A percentile compares a stretch with the other conserved stretches of the same genome.
phyloP scores from a whole-genome alignment of 2,329 filamentous ascomycete species.

The Venturia pyrina region DNA sequence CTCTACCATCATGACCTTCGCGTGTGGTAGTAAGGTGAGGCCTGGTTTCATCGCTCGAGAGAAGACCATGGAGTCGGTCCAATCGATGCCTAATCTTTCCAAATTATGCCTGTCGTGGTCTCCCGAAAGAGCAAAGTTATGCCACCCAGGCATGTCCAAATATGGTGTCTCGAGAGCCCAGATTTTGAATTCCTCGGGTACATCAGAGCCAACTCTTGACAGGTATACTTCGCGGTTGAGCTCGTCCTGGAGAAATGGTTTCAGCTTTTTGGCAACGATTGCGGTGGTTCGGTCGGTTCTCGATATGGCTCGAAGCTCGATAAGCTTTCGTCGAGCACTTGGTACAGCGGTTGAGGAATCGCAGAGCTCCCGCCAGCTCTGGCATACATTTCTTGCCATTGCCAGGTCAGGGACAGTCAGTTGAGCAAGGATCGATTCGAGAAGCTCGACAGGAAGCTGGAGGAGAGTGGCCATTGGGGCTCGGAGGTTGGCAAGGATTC shows the following conservation, averaged over 20 bases:
- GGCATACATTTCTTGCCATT: slow-evolving; percentile 5
- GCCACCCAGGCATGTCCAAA: slow-evolving; percentile 5
- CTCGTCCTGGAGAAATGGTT: background rate
- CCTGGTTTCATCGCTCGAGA: slow-evolving; percentile 5
- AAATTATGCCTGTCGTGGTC: background rate
- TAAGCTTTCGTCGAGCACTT: background rate
- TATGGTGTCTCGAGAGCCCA: slow-evolving; percentile 4
- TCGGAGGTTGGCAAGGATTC: too few relatives aligned
- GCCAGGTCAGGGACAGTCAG: background rate
- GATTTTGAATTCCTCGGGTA: slow-evolving; percentile 1
- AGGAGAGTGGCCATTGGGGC: background rate
- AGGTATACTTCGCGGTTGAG: slow-evolving; percentile 5
- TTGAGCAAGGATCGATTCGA: slow-evolving; percentile 6
- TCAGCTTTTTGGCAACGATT: background rate
- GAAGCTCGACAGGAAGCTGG: slow-evolving; percentile 10
- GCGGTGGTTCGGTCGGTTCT: background rate
- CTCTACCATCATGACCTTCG: slow-evolving; percentile 8
- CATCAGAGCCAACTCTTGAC: background rate
- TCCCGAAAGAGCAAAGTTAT: background rate
- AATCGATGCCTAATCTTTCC: slow-evolving; percentile 7
- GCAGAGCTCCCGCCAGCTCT: slow-evolving; percentile 1
- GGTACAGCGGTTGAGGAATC: slow-evolving; percentile 2
- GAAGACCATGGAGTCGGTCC: slow-evolving; percentile 3
- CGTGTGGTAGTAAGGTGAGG: slow-evolving; percentile 3
- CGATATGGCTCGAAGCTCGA: background rate